These are phyloP conservation scores for Suhomyces yuchorum DNA, from an alignment of 1,139 yeast genomes.

Conservation along the genomic window DNA sequence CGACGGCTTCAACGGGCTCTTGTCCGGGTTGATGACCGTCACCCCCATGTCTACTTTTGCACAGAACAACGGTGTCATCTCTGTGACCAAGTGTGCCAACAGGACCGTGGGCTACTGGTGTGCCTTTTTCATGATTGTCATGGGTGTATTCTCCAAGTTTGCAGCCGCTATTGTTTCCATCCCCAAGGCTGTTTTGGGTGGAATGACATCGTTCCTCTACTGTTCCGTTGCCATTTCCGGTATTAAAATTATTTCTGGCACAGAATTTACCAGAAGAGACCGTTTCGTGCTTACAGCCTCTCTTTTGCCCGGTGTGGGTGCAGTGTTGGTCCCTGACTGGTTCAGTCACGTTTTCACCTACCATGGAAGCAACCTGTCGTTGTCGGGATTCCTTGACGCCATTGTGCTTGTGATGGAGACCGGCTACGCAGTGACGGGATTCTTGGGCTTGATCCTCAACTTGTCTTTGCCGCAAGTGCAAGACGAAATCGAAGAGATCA, in stretches of 20 bases:
- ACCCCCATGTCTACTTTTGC: slow-evolving; percentile 91
- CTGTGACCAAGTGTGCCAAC: slow-evolving; percentile 87
- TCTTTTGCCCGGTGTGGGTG: slow-evolving; percentile 75
- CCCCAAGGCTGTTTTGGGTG: slow-evolving; percentile 84
- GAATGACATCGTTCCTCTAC: slow-evolving; percentile 89
- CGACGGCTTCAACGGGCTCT: slow-evolving; percentile 70
- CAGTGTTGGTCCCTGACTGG: slow-evolving; percentile 77
- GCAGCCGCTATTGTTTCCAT: slow-evolving; percentile 88
- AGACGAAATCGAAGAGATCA: slow-evolving; percentile 60
- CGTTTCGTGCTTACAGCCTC: slow-evolving; percentile 80
- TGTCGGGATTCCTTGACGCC: slow-evolving; percentile 77
- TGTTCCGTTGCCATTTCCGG: slow-evolving; percentile 91
- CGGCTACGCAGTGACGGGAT: slow-evolving; percentile 82
- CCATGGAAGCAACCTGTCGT: slow-evolving; percentile 60
- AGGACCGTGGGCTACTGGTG: slow-evolving; percentile 88
- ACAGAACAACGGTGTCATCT: slow-evolving; percentile 91
- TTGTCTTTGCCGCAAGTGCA: slow-evolving; percentile 68
- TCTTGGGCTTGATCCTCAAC: slow-evolving; percentile 73
- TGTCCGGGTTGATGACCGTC: slow-evolving; percentile 73
- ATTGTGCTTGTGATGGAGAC: slow-evolving; percentile 83
- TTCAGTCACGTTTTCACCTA: slow-evolving; percentile 76
- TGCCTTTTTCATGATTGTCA: slow-evolving; percentile 75
- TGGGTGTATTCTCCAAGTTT: slow-evolving; percentile 88
- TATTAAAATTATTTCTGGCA: slow-evolving; percentile 71
- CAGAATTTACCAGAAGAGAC: slow-evolving; percentile 83